These are phyloP conservation scores for Aegle marmelos DNA, from an alignment of 345 rosid species.

Conservation along the genomic window DNA sequence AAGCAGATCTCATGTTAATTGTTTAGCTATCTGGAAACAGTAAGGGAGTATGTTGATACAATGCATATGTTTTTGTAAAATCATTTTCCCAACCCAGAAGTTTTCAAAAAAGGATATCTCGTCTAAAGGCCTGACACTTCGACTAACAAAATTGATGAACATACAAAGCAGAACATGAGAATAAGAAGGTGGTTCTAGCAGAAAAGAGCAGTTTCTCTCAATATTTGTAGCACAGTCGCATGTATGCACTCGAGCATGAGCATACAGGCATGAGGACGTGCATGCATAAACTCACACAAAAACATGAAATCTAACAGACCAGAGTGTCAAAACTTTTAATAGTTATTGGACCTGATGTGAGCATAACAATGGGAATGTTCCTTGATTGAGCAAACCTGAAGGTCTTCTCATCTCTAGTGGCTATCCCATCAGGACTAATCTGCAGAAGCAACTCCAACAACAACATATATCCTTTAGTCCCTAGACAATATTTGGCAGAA, in stretches of 20 bases:
- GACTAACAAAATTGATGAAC: not conserved
- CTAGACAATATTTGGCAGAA: not conserved
- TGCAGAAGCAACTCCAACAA: constrained; percentile 32
- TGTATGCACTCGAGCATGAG: not conserved
- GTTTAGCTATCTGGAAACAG: too few relatives aligned
- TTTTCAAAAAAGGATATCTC: too few relatives aligned
- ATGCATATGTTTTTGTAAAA: too few relatives aligned
- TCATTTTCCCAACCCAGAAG: too few relatives aligned
- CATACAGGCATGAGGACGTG: not conserved
- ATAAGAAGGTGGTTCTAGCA: not conserved
- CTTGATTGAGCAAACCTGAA: constrained; percentile 75
- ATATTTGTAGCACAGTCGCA: not conserved
- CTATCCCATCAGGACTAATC: constrained; percentile 78
- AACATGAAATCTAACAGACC: not conserved
- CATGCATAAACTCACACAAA: not conserved
- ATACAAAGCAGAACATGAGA: not conserved
- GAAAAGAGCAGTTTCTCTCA: not conserved
- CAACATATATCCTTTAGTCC: not conserved
- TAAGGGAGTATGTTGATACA: too few relatives aligned
- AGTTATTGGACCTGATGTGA: constrained; percentile 70
- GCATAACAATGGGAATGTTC: constrained; percentile 74
- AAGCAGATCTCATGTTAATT: too few relatives aligned
- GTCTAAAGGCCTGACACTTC: not conserved
- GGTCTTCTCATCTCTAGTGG: constrained; percentile 81
- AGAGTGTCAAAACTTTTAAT: too few relatives aligned